These are phyloP conservation scores for Trichosporon faecale DNA, from an alignment of 1,284 basidiomycete species.

Conservation along the genomic window DNA sequence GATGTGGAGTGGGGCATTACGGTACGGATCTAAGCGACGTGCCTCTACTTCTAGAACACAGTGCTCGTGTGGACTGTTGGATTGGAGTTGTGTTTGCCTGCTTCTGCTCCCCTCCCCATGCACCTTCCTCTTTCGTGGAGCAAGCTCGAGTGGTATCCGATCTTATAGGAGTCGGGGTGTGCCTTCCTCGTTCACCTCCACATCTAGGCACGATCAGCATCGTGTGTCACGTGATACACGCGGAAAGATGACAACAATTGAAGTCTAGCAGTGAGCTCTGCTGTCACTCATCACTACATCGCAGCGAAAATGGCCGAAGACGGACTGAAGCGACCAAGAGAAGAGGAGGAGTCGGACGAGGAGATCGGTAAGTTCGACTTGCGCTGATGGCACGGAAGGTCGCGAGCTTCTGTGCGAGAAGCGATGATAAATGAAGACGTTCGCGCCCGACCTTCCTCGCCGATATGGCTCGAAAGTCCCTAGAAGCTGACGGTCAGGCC, in stretches of 20 bases:
- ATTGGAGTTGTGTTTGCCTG: not conserved
- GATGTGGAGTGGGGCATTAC: not conserved
- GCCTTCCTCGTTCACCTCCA: not conserved
- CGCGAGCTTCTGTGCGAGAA: not conserved
- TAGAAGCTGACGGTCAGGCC: slow-evolving; percentile 25
- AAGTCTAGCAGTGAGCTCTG: not conserved
- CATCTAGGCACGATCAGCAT: not conserved
- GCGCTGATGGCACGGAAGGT: not conserved
- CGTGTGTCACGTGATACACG: not conserved
- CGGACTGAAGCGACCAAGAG: slow-evolving; percentile 33
- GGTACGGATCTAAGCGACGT: not conserved
- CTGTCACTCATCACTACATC: not conserved
- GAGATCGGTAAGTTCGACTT: slow-evolving; percentile 42
- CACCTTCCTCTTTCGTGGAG: not conserved
- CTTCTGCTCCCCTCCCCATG: not conserved
- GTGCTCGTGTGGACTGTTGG: not conserved
- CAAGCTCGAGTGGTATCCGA: not conserved
- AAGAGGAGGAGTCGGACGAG: slow-evolving; percentile 47
- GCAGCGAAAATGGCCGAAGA: slow-evolving; percentile 8
- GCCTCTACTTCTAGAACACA: not conserved
- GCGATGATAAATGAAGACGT: not conserved
- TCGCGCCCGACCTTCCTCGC: not conserved
- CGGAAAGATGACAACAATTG: not conserved
- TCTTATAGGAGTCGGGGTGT: not conserved
- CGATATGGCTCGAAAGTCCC: too few relatives aligned